Conservation (phyloP, 2,329 filamentous ascomycete genomes). For the Lecanosticta acicola region DNA sequence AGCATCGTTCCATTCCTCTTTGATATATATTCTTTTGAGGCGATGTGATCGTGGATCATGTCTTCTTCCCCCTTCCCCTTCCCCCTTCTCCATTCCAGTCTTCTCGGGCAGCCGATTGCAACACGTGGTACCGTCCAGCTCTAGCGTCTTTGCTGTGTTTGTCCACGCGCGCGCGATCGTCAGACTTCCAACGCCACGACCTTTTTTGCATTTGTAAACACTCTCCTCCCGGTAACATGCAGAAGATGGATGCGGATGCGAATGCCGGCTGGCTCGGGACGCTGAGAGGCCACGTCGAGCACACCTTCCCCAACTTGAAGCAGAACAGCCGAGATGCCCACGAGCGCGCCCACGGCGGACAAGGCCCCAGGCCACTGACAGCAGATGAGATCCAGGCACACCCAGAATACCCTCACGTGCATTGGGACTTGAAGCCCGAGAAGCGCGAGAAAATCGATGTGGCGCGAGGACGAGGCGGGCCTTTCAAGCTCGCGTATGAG, state of each 20-base stretch:
- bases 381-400: slow-evolving; percentile 57
- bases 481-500: slow-evolving; percentile 71
- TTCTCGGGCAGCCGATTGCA: too few relatives aligned
- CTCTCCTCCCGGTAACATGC: background rate
- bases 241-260: slow-evolving; percentile 6
- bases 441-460: slow-evolving; percentile 57
- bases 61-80: background rate
- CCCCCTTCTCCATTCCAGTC: background rate
- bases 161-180: background rate
- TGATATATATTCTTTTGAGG: too few relatives aligned
- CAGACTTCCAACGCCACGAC: background rate
- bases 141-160: too few relatives aligned
- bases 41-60: too few relatives aligned
- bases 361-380: slow-evolving; percentile 36
- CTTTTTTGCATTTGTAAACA: too few relatives aligned
- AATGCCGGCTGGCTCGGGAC: slow-evolving; percentile 5
- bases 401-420: slow-evolving; percentile 60
- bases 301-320: slow-evolving; percentile 3
- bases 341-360: slow-evolving; percentile 15
- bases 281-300: slow-evolving; percentile 3
- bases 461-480: slow-evolving; percentile 66
- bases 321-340: slow-evolving; percentile 10
- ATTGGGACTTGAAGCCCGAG: slow-evolving; percentile 65
- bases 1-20: background rate
- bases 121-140: too few relatives aligned